Base-by-base conservation (phyloP, 495 filamentous ascomycete species). In the Hypoxylon lenormandii region DNA sequence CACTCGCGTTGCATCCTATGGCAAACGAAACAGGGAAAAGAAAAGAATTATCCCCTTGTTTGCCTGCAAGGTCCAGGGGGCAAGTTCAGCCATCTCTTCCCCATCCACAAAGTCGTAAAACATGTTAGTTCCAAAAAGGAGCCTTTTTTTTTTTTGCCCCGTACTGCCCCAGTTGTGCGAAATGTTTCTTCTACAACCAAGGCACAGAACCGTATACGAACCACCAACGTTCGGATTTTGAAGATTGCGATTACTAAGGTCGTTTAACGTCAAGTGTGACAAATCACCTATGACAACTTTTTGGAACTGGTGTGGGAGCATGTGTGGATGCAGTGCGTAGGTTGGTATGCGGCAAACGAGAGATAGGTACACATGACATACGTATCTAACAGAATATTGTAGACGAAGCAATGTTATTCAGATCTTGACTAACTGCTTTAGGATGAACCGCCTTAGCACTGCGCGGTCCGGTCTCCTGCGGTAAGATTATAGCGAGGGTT, bases 21-120 rank as follows among this genome's bases (percentile, higher is more conserved):
- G 68, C 51, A 71, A 71, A 66, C 61, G 56, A 71, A 66, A 66
- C 56, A 71, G 43, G 61, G 62, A 66, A 66, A 43, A 42, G 22
- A 38, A 62, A 70, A 62, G 49, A 62, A 53, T 66, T 66, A 52
- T 53, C 68, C 62, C 68, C 68, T 59, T 66, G 68, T 63, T 66
- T 71, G 68, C 60, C 57, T 71, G 68, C 68, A 71, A 51, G 68
- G 68, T 65, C 57, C 57, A 71, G 68, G 68, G 66, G 68, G 48
- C 26, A 42, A 38, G 51, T 22, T 43, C 30, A 61, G 15, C 64
- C 30, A 33, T 28, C 26, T 7, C 26, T 7, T 28, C 7, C 7
- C 26, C 7, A 48, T 51, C 64, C 50, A 56, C 51, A 49, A 23
- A 43, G n/a, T n/a, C 21, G 37, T 45, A 54, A 66, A 45, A 48